phyloP scores from a whole-genome alignment of 2,329 filamentous ascomycete species.

The Didymella pomorum region DNA sequence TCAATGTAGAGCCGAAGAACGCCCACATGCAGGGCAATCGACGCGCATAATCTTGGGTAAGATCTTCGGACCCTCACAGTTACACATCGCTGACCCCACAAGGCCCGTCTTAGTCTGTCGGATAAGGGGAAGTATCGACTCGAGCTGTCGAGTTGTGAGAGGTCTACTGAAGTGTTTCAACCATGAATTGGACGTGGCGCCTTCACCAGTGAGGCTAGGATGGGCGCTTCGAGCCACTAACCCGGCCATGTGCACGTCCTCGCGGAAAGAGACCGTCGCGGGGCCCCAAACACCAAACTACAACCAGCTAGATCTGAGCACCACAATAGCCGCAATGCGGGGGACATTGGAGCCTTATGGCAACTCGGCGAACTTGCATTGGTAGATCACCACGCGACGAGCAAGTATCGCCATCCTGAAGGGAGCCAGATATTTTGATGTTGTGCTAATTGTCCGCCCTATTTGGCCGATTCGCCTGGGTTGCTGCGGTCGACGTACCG shows the following conservation, averaged over 20 bases:
- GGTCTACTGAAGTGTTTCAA: background rate
- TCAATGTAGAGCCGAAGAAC: slow-evolving; percentile 8
- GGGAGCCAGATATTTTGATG: background rate
- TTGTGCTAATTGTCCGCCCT: background rate
- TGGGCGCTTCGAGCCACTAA: slow-evolving; percentile 13
- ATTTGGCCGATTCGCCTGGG: slow-evolving; percentile 13
- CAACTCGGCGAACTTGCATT: background rate
- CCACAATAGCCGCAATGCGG: slow-evolving; percentile 19
- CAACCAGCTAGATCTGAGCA: slow-evolving; percentile 13
- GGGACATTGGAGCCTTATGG: background rate
- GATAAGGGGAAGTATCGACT: slow-evolving; percentile 7
- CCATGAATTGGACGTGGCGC: background rate
- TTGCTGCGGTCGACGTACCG: slow-evolving; percentile 5
- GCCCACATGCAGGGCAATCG: slow-evolving; percentile 14
- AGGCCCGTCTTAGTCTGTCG: slow-evolving; percentile 1
- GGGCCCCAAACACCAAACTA: slow-evolving; percentile 17
- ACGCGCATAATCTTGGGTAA: slow-evolving; percentile 4
- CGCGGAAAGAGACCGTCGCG: slow-evolving; percentile 19
- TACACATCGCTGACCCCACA: background rate
- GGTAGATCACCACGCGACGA: background rate
- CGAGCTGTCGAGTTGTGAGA: background rate
- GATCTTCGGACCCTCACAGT: slow-evolving; percentile 6
- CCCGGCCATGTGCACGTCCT: slow-evolving; percentile 13
- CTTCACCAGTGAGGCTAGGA: slow-evolving; percentile 5
- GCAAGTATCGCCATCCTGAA: background rate